Conservation (phyloP, 257 asterid genomes). For the Solanum appendiculatum region DNA sequence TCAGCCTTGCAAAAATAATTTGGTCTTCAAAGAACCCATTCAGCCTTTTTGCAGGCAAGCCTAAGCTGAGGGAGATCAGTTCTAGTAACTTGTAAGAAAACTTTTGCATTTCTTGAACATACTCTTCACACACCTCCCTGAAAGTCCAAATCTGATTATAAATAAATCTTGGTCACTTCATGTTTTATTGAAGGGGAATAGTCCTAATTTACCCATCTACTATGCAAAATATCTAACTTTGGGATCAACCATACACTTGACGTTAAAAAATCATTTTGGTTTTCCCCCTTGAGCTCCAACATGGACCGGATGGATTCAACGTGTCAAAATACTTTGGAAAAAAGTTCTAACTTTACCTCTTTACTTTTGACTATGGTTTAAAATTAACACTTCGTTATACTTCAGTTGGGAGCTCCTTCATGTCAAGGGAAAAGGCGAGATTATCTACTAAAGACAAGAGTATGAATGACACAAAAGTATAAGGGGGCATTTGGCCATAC, state of each 20-base stretch:
- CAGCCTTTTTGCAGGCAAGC: slow-evolving; percentile 30
- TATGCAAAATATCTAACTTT: background rate
- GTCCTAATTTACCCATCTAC: background rate
- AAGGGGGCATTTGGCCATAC: background rate
- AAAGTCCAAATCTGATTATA: background rate
- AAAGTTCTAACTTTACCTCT: background rate
- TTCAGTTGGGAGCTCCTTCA: background rate
- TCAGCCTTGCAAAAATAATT: slow-evolving; percentile 52
- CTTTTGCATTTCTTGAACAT: slow-evolving; percentile 37
- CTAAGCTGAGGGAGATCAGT: slow-evolving; percentile 52
- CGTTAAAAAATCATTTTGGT: background rate
- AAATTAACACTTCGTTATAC: background rate
- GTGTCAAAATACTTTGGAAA: background rate
- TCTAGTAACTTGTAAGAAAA: slow-evolving; percentile 39
- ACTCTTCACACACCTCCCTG: slow-evolving; percentile 55
- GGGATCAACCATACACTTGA: background rate
- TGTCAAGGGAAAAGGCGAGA: background rate
- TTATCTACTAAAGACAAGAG: background rate
- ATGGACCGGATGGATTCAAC: background rate
- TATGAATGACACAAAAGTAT: background rate
- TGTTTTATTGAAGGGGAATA: background rate
- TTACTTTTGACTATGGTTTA: background rate
- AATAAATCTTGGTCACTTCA: background rate
- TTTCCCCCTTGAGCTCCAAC: background rate
- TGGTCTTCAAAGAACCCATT: slow-evolving; percentile 40